Base-by-base conservation (phyloP, 768 basidiomycete species). In the Amyloporia xantha region DNA sequence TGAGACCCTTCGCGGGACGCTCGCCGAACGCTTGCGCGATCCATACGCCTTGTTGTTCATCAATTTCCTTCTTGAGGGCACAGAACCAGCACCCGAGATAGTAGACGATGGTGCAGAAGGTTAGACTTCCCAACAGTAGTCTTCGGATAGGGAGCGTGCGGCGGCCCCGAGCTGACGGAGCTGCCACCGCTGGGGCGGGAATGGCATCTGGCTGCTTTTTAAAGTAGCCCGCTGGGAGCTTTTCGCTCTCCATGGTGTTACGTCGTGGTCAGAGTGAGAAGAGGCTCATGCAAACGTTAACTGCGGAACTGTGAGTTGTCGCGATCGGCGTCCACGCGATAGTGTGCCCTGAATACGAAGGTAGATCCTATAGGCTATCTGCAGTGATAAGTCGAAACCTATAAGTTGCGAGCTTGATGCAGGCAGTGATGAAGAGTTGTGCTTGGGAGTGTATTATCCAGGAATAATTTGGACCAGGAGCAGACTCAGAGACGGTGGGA, bases 1-100 rank as follows among this genome's bases (percentile, higher is more conserved):
- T 27, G 28, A 20, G 37, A 13, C 7, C 5, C 17, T 23, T 38
- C 27, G 25, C 50, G 5, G 48, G 42, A 30, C 17, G 44, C 26
- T n/a, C 37, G 12, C 23, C 44, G 44, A 60, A 60, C 19, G 62
- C 59, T 23, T 41, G 28, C 12, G 49, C 49, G n/a, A 58, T 20
- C 57, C 57, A 58, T 2, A 35, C 36, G 5, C 51, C 54, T 27
- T 53, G 44, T 24, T 54, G 43, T 23, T n/a, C 25, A 3, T 50
- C 50, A n/a, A 53, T 33, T 36, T 47, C 44, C 40, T 15, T 19
- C 7, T 17, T 13, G 36, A 47, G 3, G 19, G 20, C 6, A 30
- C 30, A 28, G 26, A 28, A 19, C 30, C 10, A 35, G 44, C 30
- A 28, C 30, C 44, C n/a, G 30, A 45, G 9, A 28, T 45, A 36